Evolutionary conservation across 208 protist genomes (phyloP), one percentile per base, ranked within the genome.

Genomic region (Angomonas deanei): DNA sequence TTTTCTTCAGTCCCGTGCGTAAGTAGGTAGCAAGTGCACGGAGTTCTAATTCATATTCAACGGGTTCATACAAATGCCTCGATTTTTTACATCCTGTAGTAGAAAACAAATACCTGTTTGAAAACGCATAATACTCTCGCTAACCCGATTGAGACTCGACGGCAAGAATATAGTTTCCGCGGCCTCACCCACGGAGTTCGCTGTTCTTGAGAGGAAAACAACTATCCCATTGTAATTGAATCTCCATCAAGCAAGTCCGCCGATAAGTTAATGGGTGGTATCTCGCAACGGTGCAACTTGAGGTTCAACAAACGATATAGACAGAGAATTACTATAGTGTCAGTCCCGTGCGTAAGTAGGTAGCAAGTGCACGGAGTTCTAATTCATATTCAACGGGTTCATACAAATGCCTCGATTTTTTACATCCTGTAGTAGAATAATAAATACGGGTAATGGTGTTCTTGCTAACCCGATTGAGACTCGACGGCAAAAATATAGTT

Each of bases 1-100:
- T 66, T 66, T 79, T 74, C 68, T 68, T 79, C 73, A 80, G 74
- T 69, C 74, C 68, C 74, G 69, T 75, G 68, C 66, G 15, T 74
- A 66, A 67, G 57, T 56, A 77, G 74, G 74, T 80, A 80, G 74
- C 74, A 75, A 70, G 61, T 68, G 70, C 74, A 80, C 74, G 74
- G 74, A 76, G 64, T 50, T 76, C 64, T 55, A 80, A 80, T 8
- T 80, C 74, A 80, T 33, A 21, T n/a, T 64, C 49, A 71, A 65
- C 74, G 68, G 70, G 58, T 72, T 80, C 74, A 80, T 74, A 80
- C 74, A 80, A 80, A 80, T 80, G 74, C 74, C 74, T 80, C 74
- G 74, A 68, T 71, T 72, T 70, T 76, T 54, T 49, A 68, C 59
- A 67, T 39, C 34, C 56, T 31, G 50, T n/a, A 31, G 26, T 78